Evolutionary conservation across 192 early-diverging fungal species (phyloP).

Genomic region (Endogone sp.): DNA sequence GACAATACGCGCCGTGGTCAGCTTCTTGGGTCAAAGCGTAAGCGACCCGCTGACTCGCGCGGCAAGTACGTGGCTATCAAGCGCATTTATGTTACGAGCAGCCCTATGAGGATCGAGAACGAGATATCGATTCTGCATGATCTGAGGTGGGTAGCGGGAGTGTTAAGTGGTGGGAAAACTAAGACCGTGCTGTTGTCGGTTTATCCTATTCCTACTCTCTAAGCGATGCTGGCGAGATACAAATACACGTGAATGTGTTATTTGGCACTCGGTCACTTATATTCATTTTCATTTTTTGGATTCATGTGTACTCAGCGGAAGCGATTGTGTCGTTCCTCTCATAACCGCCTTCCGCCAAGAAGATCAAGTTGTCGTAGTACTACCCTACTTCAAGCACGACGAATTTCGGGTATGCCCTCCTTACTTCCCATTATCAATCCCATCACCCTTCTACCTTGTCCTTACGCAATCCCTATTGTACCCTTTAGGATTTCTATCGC

Average conservation of each 20-base stretch:
- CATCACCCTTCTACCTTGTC: not conserved
- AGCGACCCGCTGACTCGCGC: not conserved
- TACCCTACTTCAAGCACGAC: slow-evolving; percentile 82
- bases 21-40: not conserved
- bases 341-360: slow-evolving; percentile 73
- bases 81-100: slow-evolving; percentile 81
- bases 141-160: slow-evolving; percentile 39
- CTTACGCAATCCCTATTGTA: not conserved
- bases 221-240: no score
- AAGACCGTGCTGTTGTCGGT: no score
- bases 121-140: slow-evolving; percentile 77
- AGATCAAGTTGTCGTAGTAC: slow-evolving; percentile 78
- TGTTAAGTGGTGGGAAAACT: slow-evolving; percentile 5
- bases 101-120: slow-evolving; percentile 71
- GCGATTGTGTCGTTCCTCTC: slow-evolving; percentile 69
- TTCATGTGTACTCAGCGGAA: slow-evolving; percentile 38
- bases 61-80: slow-evolving; percentile 76
- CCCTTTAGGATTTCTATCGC: slow-evolving; percentile 56
- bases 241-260: no score
- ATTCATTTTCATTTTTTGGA: not conserved
- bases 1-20: no score
- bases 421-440: not conserved
- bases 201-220: no score
- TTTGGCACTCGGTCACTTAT: not conserved
- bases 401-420: slow-evolving; percentile 64